Conservation (phyloP, 768 basidiomycete species). For the Kwoniella bestiolae region DNA sequence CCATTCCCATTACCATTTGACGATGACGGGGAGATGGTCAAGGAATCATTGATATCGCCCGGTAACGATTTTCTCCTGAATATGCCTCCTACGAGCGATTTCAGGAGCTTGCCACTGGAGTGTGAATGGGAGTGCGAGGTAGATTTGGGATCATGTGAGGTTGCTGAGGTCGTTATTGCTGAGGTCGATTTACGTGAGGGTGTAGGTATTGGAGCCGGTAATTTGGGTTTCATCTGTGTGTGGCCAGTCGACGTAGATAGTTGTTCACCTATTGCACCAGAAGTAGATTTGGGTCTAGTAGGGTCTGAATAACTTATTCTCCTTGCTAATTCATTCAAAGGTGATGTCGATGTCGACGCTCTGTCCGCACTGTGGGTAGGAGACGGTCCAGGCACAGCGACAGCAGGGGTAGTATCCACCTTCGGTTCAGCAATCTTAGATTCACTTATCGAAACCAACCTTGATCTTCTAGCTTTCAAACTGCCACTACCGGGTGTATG, state of each 20-base stretch:
- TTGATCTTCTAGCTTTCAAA: conserved; percentile 13
- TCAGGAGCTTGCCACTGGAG: conserved; percentile 27
- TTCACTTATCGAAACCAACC: conserved; percentile 23
- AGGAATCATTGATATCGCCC: background rate
- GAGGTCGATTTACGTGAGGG: conserved; percentile 5
- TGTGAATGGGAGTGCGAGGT: conserved; percentile 11
- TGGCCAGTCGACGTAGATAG: no score
- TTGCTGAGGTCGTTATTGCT: background rate
- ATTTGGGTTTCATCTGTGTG: no score
- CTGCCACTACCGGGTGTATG: conserved; percentile 8
- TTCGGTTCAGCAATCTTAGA: conserved; percentile 34
- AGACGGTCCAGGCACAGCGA: background rate
- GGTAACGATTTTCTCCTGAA: conserved; percentile 29
- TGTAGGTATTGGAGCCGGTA: conserved; percentile 11
- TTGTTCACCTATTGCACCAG: no score
- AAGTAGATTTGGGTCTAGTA: background rate
- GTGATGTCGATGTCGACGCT: no score
- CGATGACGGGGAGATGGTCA: conserved; percentile 1
- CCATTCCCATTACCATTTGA: background rate
- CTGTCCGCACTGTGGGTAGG: no score
- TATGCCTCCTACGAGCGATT: conserved; percentile 46
- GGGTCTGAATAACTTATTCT: background rate
- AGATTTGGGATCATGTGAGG: background rate
- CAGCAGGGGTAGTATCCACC: conserved; percentile 24
- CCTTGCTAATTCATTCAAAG: background rate